phyloP scores from a whole-genome alignment of 192 early-diverging fungal species.

The Coemansia biformis region DNA sequence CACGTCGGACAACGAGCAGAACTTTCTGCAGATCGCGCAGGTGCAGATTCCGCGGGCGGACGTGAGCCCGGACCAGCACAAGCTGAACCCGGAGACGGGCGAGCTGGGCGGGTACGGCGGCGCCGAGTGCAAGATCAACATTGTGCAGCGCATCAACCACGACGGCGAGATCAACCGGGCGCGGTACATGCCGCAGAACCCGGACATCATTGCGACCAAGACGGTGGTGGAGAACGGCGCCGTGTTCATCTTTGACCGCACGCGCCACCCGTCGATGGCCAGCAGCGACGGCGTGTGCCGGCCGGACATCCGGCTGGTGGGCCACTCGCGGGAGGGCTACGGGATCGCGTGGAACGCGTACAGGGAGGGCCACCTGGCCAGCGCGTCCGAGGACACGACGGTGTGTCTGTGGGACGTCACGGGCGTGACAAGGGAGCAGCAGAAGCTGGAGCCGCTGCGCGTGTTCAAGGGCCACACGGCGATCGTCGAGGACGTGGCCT shows the following conservation, averaged over 20 bases:
- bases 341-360: conserved; percentile 89
- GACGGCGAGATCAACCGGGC: conserved; percentile 97
- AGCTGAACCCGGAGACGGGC: conserved; percentile 70
- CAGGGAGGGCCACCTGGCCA: conserved; percentile 75
- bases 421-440: conserved; percentile 68
- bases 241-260: conserved; percentile 96
- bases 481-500: conserved; percentile 94
- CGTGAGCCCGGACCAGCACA: conserved; percentile 53
- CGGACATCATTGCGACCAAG: conserved; percentile 94
- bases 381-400: conserved; percentile 86
- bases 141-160: conserved; percentile 89
- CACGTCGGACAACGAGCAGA: conserved; percentile 92
- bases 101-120: conserved; percentile 79
- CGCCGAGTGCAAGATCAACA: conserved; percentile 78
- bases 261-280: conserved; percentile 77
- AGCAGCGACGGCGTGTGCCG: conserved; percentile 69
- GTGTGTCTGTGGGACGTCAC: conserved; percentile 93
- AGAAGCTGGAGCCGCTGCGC: conserved; percentile 67
- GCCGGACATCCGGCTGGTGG: conserved; percentile 81
- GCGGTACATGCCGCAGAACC: conserved; percentile 95
- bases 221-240: conserved; percentile 73
- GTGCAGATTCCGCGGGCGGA: conserved; percentile 80
- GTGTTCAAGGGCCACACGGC: conserved; percentile 84
- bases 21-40: conserved; percentile 93
- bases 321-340: conserved; percentile 91